A percentile compares a stretch with the other conserved stretches of the same genome.
These are phyloP conservation scores for Exophiala alcalophila DNA, from an alignment of 2,329 filamentous ascomycete genomes.

Conservation along the genomic window DNA sequence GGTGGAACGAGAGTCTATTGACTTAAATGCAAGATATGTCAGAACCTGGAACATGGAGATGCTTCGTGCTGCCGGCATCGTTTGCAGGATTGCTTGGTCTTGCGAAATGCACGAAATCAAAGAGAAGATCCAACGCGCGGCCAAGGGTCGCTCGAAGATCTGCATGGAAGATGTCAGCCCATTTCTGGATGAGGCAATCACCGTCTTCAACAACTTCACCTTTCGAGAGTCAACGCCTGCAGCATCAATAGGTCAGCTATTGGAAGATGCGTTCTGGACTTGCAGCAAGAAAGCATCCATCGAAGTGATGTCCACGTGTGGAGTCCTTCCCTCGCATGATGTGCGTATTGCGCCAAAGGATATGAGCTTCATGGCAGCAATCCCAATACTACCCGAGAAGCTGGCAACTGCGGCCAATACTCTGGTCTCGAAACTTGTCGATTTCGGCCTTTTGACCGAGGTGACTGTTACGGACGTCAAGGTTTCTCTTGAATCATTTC, in stretches of 20 bases:
- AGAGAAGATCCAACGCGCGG: slow-evolving; percentile 50
- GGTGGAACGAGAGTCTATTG: slow-evolving; percentile 93
- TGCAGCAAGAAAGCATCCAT: slow-evolving; percentile 78
- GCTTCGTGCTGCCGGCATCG: slow-evolving; percentile 83
- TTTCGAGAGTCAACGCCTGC: slow-evolving; percentile 90
- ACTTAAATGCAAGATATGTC: slow-evolving; percentile 92
- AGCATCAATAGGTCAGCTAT: slow-evolving; percentile 73
- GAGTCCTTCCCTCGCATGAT: slow-evolving; percentile 77
- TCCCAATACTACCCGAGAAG: slow-evolving; percentile 78
- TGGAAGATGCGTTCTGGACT: slow-evolving; percentile 96
- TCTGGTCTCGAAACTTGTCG: slow-evolving; percentile 76
- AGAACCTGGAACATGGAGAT: slow-evolving; percentile 95
- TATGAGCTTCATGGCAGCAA: slow-evolving; percentile 77
- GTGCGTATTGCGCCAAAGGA: slow-evolving; percentile 73
- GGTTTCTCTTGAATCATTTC: slow-evolving; percentile 75
- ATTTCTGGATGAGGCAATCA: slow-evolving; percentile 74
- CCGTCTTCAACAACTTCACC: slow-evolving; percentile 82
- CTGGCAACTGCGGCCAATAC: slow-evolving; percentile 64
- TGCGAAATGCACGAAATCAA: slow-evolving; percentile 81
- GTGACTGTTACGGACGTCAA: slow-evolving; percentile 86
- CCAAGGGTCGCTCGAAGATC: slow-evolving; percentile 52
- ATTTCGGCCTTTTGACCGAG: slow-evolving; percentile 81
- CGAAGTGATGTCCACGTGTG: slow-evolving; percentile 82
- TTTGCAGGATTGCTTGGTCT: slow-evolving; percentile 81
- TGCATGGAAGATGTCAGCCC: slow-evolving; percentile 62